A percentile compares a stretch with the other conserved stretches of the same genome.
These are phyloP conservation scores for Fraxinus floribunda DNA, from an alignment of 305 asterid genomes.

Conservation along the genomic window DNA sequence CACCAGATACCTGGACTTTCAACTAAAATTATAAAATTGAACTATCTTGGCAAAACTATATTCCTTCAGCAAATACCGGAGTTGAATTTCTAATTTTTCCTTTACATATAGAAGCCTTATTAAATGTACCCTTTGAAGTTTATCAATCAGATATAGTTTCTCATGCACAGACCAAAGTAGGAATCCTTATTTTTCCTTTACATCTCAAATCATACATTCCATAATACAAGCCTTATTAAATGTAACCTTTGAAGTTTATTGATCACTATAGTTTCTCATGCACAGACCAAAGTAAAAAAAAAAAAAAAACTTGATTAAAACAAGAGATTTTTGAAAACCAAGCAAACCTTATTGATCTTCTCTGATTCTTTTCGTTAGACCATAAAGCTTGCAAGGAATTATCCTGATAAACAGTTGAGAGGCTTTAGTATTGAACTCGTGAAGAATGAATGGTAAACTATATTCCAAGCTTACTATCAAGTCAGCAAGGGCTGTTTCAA, in stretches of 20 bases:
- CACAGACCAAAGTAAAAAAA: neutral
- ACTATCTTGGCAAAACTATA: neutral
- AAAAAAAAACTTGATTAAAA: neutral
- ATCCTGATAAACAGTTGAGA: constrained; percentile 46
- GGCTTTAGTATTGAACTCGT: constrained; percentile 9
- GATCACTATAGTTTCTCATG: constrained; percentile 8
- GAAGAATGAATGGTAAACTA: constrained; percentile 16
- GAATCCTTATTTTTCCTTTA: neutral
- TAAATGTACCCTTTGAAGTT: neutral
- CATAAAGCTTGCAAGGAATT: constrained; percentile 81
- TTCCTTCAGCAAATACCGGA: constrained; percentile 2
- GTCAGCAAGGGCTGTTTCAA: constrained; percentile 80
- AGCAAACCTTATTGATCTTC: constrained; percentile 48
- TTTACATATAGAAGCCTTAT: neutral
- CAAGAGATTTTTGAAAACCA: neutral
- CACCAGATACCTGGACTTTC: neutral
- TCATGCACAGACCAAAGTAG: neutral
- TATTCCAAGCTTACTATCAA: constrained; percentile 54
- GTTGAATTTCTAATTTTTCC: constrained; percentile 3
- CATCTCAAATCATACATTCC: neutral
- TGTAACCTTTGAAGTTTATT: neutral
- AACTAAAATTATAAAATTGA: neutral
- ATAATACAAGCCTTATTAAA: neutral
- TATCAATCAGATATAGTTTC: constrained; percentile 10
- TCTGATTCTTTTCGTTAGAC: constrained; percentile 42